phyloP scores from a whole-genome alignment of 1,139 yeast genomes.

The Hyphopichia buzzinii region DNA sequence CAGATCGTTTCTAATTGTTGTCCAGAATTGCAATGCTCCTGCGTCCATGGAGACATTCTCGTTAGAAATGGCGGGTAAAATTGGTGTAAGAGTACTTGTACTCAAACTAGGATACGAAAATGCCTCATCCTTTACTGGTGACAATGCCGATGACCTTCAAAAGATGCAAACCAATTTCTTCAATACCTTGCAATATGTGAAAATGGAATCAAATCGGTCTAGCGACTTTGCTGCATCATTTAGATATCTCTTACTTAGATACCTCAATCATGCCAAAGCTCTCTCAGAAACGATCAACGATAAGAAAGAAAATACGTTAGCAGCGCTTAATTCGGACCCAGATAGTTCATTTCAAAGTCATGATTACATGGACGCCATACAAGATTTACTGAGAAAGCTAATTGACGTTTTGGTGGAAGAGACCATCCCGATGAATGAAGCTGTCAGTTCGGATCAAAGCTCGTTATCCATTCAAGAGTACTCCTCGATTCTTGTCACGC shows the following conservation, averaged over 20 bases:
- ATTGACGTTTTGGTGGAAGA: conserved; percentile 9
- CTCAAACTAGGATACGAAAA: conserved; percentile 15
- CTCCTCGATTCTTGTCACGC: conserved; percentile 20
- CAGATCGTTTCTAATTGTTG: conserved; percentile 35
- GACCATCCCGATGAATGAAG: conserved; percentile 9
- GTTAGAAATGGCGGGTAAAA: conserved; percentile 54
- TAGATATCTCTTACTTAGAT: conserved; percentile 13
- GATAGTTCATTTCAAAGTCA: conserved; percentile 3
- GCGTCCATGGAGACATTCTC: conserved; percentile 46
- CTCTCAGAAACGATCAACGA: conserved; percentile 1
- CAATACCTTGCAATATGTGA: conserved; percentile 15
- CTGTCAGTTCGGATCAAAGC: conserved; percentile 12
- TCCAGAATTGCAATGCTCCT: conserved; percentile 31
- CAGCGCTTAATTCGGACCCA: conserved; percentile 10
- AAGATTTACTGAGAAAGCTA: conserved; percentile 5
- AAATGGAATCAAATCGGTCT: conserved; percentile 10
- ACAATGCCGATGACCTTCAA: conserved; percentile 11
- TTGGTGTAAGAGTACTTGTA: conserved; percentile 49
- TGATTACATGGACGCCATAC: conserved; percentile 1
- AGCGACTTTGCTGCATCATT: conserved; percentile 7
- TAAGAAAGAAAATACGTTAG: conserved; percentile 8
- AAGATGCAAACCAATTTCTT: conserved; percentile 5
- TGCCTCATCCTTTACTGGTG: conserved; percentile 12
- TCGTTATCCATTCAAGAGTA: conserved; percentile 10
- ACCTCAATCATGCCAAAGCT: conserved; percentile 6